Evolutionary conservation across 768 basidiomycete genomes (phyloP), one percentile per base, ranked within the genome.

Genomic region (Lentinus tigrinus): DNA sequence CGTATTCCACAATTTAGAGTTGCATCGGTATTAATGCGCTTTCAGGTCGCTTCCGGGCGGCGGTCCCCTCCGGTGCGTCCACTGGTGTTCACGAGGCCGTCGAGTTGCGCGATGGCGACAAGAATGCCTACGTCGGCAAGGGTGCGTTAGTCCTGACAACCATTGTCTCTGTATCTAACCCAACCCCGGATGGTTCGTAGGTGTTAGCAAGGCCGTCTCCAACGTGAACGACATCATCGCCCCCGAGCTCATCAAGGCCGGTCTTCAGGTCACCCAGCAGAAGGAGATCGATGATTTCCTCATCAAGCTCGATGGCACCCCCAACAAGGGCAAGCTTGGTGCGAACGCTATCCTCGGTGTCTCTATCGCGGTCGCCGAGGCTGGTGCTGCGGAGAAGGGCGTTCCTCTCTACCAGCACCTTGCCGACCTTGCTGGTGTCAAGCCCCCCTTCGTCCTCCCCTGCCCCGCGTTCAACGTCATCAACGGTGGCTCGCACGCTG

Each of bases 301-400:
- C 74, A 96, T 98, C 86, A 94, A 97, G 79, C 86, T 93, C 68
- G 97, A 99, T 71, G 94, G 93, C 55, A 95, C 95, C 61, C 79
- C 93, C 61, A 99, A 99, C 89, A 99, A 99, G 85, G 95, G 94
- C 75, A 96, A 96, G 75, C 88, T 98, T 70, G 97, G 97, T 68
- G 97, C 97, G 52, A 99, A 99, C 74, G 97, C 97, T 70, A 98
- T 98, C 75, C 91, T 99, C 58, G 97, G 95, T 75, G 92, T 99
- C 69, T 95, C 93, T 60, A 98, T 98, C 74, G 96, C 96, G 34
- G 93, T 91, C 52, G 84, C 91, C 42, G 88, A 92, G 77, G 97
- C 97, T 62, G 97, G 81, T 65, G 97, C 97, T 43, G 92, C 85
- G 51, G 92, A 97, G 79, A 97, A 96, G 82, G 91, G 87, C 58